Conservation (phyloP, 169 alveolate species). For the Plasmodium knowlesi region DNA sequence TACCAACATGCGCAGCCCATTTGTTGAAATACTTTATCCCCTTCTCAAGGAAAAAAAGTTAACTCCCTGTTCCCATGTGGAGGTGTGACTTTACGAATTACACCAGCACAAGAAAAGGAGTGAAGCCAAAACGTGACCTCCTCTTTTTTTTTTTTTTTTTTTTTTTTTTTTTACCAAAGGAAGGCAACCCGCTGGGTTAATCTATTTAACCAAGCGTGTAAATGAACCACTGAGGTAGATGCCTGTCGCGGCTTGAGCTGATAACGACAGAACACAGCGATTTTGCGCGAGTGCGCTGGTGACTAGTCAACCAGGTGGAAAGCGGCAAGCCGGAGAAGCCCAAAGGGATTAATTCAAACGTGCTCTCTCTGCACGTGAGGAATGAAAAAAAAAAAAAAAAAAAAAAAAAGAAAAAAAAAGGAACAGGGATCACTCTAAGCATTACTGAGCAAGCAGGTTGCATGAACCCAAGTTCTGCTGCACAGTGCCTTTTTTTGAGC, state of each 20-base stretch:
- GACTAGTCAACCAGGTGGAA: not conserved
- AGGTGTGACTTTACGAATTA: not conserved
- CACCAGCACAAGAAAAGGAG: not conserved
- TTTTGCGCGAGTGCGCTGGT: not conserved
- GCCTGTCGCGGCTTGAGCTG: not conserved
- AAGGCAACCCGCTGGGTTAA: not conserved
- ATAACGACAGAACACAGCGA: not conserved
- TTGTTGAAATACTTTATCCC: not conserved
- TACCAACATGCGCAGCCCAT: not conserved
- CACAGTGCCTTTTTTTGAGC: not conserved
- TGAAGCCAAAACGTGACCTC: not conserved
- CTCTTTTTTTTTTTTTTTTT: not conserved
- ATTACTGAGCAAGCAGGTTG: not conserved
- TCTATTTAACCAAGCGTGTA: not conserved
- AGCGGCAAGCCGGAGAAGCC: not conserved
- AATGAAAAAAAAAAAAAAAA: too few species aligned
- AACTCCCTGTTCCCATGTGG: not conserved
- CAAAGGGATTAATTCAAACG: not conserved
- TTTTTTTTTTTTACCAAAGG: not conserved
- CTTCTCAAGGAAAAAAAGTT: not conserved
- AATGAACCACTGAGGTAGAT: not conserved
- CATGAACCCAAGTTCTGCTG: not conserved
- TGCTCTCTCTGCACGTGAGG: not conserved
- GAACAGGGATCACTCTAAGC: not conserved
- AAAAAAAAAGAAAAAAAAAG: not conserved